Conservation (phyloP, 2,329 filamentous ascomycete genomes). For the Diplodia corticola region DNA sequence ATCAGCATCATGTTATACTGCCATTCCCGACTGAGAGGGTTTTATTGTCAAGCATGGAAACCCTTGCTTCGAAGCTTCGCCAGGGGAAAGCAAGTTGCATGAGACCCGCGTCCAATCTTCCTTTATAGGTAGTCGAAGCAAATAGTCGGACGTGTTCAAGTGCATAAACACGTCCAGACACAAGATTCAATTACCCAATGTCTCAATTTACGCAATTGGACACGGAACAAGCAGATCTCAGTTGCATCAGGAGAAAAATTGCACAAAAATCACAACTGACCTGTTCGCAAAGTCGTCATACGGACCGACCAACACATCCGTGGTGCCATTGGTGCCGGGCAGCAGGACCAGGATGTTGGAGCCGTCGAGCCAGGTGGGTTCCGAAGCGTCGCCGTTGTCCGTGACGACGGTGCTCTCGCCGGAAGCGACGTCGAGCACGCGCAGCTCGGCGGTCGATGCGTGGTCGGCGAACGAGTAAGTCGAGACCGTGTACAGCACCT, state of each 20-base stretch:
- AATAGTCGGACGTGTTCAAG: too few species aligned
- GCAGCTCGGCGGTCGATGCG: slow-evolving; percentile 66
- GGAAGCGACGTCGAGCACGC: slow-evolving; percentile 67
- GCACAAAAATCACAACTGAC: slow-evolving; percentile 27
- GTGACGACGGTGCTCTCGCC: slow-evolving; percentile 67
- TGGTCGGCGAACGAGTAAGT: slow-evolving; percentile 81
- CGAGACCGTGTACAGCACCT: slow-evolving; percentile 67
- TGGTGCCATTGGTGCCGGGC: slow-evolving; percentile 44
- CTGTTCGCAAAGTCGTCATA: slow-evolving; percentile 35
- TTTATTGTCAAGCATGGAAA: background rate
- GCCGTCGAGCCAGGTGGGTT: slow-evolving; percentile 77
- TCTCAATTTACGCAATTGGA: too few species aligned
- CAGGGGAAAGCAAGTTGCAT: too few species aligned
- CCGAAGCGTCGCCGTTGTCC: slow-evolving; percentile 63
- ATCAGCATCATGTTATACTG: background rate
- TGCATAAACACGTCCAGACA: too few species aligned
- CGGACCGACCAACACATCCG: slow-evolving; percentile 39
- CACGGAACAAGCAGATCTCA: background rate
- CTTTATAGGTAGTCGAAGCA: too few species aligned
- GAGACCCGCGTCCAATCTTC: too few species aligned
- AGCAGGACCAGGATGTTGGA: slow-evolving; percentile 57
- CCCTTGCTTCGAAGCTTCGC: too few species aligned
- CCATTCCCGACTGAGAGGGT: background rate
- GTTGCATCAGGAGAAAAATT: background rate
- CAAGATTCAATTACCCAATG: too few species aligned